These are phyloP conservation scores for Chenopodium formosanum DNA, from an alignment of 148 eudicot genomes.

Conservation along the genomic window DNA sequence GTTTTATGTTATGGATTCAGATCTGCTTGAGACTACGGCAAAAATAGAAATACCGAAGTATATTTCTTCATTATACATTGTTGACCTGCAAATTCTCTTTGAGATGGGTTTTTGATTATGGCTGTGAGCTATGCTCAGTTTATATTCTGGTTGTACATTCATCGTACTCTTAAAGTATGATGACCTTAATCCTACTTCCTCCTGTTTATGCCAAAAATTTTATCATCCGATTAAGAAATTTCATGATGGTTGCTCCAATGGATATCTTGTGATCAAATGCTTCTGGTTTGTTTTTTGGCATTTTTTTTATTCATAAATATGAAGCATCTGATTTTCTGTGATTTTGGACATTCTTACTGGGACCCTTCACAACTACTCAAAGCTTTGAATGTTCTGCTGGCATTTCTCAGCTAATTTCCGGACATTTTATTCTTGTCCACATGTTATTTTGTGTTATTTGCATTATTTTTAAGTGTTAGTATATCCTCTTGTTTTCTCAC, in stretches of 20 bases:
- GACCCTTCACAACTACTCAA: neutral
- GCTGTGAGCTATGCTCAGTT: neutral
- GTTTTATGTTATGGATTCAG: neutral
- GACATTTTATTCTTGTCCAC: neutral
- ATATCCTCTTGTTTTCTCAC: slow-evolving; percentile 15
- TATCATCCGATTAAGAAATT: neutral
- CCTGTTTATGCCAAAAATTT: neutral
- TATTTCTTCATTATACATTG: neutral
- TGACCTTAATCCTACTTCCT: neutral
- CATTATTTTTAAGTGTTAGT: neutral
- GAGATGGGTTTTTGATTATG: neutral
- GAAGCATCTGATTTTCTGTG: neutral
- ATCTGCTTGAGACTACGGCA: neutral
- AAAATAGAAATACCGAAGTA: neutral
- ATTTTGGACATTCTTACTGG: neutral
- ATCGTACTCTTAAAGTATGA: neutral
- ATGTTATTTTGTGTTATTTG: neutral
- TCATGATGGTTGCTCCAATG: neutral
- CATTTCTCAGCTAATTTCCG: neutral
- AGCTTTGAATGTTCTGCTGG: neutral
- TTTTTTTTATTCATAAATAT: neutral
- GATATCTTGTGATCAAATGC: slow-evolving; percentile 1
- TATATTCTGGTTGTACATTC: no score
- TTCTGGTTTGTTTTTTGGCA: neutral
- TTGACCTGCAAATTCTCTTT: neutral